Conservation (phyloP, 805 yeast species). For the Saccharomycopsis fermentans region DNA sequence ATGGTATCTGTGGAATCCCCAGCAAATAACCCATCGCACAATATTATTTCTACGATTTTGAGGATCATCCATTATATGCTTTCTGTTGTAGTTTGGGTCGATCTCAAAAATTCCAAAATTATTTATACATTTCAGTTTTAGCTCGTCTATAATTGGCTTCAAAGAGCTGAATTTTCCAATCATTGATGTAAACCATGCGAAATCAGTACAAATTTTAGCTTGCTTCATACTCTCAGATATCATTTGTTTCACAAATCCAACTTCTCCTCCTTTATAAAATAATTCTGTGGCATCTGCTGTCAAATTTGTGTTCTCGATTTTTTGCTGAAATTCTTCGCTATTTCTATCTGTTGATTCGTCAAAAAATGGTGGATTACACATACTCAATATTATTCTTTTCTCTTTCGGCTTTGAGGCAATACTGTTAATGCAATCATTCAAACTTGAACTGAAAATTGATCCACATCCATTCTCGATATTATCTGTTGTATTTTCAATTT, state of each 20-base stretch:
- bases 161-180: slow-evolving; percentile 23
- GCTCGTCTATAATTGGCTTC: slow-evolving; percentile 6
- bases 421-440: not conserved
- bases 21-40: slow-evolving; percentile 11
- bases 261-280: slow-evolving; percentile 36
- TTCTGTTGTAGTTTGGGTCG: slow-evolving; percentile 5
- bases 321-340: slow-evolving; percentile 9
- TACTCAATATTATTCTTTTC: slow-evolving; percentile 21
- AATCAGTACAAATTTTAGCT: not conserved
- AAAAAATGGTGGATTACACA: slow-evolving; percentile 46
- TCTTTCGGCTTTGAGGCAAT: not conserved
- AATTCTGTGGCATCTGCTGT: slow-evolving; percentile 29
- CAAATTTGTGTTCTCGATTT: slow-evolving; percentile 19
- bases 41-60: not conserved
- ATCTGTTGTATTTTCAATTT: not conserved
- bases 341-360: slow-evolving; percentile 17
- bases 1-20: slow-evolving; percentile 11
- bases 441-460: not conserved
- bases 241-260: slow-evolving; percentile 27
- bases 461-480: slow-evolving; percentile 10
- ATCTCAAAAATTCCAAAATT: slow-evolving; percentile 14
- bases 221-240: slow-evolving; percentile 24
- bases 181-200: slow-evolving; percentile 30
- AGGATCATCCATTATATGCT: not conserved
- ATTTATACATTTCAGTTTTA: not conserved